Percentiles rank a stretch among this genome's conserved stretches.
phyloP scores from a whole-genome alignment of 2,329 filamentous ascomycete genomes.

The Claviceps quebecensis region DNA sequence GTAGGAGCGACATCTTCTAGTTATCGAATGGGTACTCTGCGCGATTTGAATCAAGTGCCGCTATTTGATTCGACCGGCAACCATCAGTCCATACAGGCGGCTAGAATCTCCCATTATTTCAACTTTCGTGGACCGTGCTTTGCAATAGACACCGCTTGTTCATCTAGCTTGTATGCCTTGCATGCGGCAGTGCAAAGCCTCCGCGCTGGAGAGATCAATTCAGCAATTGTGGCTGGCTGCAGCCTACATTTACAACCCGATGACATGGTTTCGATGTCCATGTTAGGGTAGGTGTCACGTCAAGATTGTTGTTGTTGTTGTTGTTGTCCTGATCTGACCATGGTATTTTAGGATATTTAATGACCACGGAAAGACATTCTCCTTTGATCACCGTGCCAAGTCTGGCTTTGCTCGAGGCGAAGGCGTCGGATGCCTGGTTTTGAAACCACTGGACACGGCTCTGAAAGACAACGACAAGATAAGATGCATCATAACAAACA shows the following conservation, averaged over 20 bases:
- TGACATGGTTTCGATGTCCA: constrained; percentile 18
- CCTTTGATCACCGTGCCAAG: constrained; percentile 18
- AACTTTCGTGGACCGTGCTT: constrained; percentile 39
- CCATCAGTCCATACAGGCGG: constrained; percentile 38
- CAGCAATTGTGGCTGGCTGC: constrained; percentile 33
- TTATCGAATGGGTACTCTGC: constrained; percentile 29
- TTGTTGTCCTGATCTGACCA: background rate
- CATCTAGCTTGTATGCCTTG: constrained; percentile 34
- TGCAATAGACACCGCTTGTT: constrained; percentile 39
- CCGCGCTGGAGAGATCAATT: constrained; percentile 28
- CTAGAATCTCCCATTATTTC: constrained; percentile 40
- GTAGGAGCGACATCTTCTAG: constrained; percentile 18
- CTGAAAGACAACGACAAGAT: constrained; percentile 40
- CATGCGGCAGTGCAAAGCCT: constrained; percentile 37
- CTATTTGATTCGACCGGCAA: constrained; percentile 38
- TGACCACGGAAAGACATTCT: constrained; percentile 35
- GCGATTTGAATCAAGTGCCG: constrained; percentile 31
- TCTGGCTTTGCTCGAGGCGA: constrained; percentile 48
- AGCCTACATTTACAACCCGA: constrained; percentile 34
- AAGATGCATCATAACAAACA: constrained; percentile 34
- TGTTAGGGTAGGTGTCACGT: constrained; percentile 12
- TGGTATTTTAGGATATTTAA: constrained; percentile 22
- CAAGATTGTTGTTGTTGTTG: too few species aligned
- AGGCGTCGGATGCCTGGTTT: constrained; percentile 37
- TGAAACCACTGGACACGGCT: constrained; percentile 45